phyloP scores from a whole-genome alignment of 139 green algal species.

The Closterium sp. region DNA sequence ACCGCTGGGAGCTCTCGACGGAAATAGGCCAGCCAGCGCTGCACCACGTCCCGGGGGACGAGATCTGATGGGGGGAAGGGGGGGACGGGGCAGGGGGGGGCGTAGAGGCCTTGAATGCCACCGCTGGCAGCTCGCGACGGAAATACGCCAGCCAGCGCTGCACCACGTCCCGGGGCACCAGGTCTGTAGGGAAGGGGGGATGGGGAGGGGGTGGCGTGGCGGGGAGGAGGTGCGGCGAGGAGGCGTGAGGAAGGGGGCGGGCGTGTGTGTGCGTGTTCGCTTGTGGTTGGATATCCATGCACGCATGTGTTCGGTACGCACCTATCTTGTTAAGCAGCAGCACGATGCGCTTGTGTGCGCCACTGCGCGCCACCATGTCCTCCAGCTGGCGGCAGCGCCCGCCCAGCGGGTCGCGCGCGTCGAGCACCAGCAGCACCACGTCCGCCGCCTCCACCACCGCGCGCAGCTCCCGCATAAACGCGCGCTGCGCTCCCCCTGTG shows the following conservation, averaged over 20 bases:
- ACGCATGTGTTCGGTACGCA: no score
- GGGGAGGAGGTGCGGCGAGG: no score
- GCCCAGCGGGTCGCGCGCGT: slow-evolving; percentile 88
- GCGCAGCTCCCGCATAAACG: slow-evolving; percentile 94
- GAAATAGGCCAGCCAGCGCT: slow-evolving; percentile 92
- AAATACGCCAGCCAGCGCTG: slow-evolving; percentile 93
- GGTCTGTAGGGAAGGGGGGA: slow-evolving; percentile 60
- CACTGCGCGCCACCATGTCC: slow-evolving; percentile 72
- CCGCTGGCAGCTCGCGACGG: slow-evolving; percentile 85
- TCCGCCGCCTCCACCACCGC: slow-evolving; percentile 89
- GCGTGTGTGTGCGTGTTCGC: background rate
- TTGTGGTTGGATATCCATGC: no score
- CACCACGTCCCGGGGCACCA: slow-evolving; percentile 84
- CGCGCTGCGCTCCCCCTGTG: slow-evolving; percentile 71
- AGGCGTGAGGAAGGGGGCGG: background rate
- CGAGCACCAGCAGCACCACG: slow-evolving; percentile 87
- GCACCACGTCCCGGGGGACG: slow-evolving; percentile 81
- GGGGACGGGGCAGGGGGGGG: background rate
- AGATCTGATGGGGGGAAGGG: slow-evolving; percentile 61
- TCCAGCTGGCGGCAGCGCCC: slow-evolving; percentile 93
- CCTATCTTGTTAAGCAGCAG: slow-evolving; percentile 98
- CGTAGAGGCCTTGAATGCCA: slow-evolving; percentile 92
- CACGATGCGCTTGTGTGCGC: slow-evolving; percentile 88
- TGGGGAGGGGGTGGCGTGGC: background rate
- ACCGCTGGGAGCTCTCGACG: slow-evolving; percentile 90